Percentiles rank a stretch among this genome's conserved stretches.
These are phyloP conservation scores for Tieghemiomyces parasiticus DNA, from an alignment of 192 early-diverging fungal genomes.

Conservation along the genomic window DNA sequence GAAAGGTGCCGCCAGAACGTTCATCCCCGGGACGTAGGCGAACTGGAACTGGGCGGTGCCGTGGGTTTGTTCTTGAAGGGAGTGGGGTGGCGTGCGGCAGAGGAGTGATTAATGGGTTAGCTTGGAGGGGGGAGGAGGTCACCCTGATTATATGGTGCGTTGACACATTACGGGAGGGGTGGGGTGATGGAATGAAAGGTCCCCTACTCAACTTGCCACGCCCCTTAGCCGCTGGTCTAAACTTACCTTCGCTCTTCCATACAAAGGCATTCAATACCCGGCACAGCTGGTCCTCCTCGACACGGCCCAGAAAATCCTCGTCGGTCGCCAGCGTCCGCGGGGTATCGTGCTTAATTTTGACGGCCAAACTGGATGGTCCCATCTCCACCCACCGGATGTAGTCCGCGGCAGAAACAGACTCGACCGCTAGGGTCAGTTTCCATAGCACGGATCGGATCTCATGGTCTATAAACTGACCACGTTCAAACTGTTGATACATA, in stretches of 20 bases:
- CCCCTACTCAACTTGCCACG: too few species aligned
- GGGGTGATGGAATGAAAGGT: too few species aligned
- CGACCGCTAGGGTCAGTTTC: neutral
- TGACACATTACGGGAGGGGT: too few species aligned
- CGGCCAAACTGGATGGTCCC: neutral
- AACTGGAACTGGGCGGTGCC: neutral
- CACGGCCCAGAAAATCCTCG: neutral
- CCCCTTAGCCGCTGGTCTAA: neutral
- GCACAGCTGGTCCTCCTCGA: neutral
- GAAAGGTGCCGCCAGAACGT: slow-evolving; percentile 83
- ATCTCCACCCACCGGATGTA: slow-evolving; percentile 6
- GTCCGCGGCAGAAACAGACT: slow-evolving; percentile 1
- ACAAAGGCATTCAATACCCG: slow-evolving; percentile 5
- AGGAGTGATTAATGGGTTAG: too few species aligned
- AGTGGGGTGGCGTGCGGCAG: too few species aligned
- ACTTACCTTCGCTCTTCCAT: neutral
- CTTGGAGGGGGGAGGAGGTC: too few species aligned
- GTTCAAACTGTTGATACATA: neutral
- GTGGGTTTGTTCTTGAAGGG: neutral
- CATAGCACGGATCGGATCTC: neutral
- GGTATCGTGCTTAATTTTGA: neutral
- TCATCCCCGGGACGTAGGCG: slow-evolving; percentile 88
- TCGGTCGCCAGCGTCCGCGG: slow-evolving; percentile 1
- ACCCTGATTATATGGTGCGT: too few species aligned
- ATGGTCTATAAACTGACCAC: neutral